Evolutionary conservation across 2,329 filamentous ascomycete genomes (phyloP).

Genomic region (Microdochium nivale): DNA sequence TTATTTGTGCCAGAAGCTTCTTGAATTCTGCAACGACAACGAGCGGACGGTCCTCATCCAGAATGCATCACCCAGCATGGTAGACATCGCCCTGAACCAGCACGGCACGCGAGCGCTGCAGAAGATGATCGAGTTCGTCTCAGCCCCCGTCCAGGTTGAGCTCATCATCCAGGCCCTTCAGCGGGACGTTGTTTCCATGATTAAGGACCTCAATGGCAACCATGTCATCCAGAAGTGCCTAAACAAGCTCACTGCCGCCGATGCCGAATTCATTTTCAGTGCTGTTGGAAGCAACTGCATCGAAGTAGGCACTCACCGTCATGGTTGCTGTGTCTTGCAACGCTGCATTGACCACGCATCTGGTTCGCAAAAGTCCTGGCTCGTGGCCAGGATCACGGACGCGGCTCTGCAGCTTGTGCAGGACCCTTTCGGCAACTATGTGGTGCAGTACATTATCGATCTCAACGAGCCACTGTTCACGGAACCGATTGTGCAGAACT

Average conservation of each 20-base stretch:
- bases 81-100: constrained; percentile 90
- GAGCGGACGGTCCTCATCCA: constrained; percentile 89
- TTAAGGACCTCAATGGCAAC: constrained; percentile 96
- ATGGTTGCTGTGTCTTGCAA: constrained; percentile 96
- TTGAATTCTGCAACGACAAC: constrained; percentile 91
- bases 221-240: constrained; percentile 99
- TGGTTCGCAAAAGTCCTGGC: constrained; percentile 76
- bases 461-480: constrained; percentile 83
- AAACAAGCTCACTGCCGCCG: constrained; percentile 76
- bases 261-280: constrained; percentile 95
- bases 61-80: constrained; percentile 80
- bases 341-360: constrained; percentile 97
- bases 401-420: constrained; percentile 87
- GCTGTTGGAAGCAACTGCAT: constrained; percentile 83
- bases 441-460: constrained; percentile 97
- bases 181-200: constrained; percentile 81
- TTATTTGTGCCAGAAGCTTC: constrained; percentile 96
- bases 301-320: constrained; percentile 89
- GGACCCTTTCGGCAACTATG: constrained; percentile 97
- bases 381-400: constrained; percentile 79
- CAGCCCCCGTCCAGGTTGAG: constrained; percentile 73
- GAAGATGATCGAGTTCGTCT: constrained; percentile 99
- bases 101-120: constrained; percentile 93
- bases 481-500: constrained; percentile 75
- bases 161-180: constrained; percentile 81